phyloP scores from a whole-genome alignment of 1,284 basidiomycete genomes.

The Neonothopanus nambi region DNA sequence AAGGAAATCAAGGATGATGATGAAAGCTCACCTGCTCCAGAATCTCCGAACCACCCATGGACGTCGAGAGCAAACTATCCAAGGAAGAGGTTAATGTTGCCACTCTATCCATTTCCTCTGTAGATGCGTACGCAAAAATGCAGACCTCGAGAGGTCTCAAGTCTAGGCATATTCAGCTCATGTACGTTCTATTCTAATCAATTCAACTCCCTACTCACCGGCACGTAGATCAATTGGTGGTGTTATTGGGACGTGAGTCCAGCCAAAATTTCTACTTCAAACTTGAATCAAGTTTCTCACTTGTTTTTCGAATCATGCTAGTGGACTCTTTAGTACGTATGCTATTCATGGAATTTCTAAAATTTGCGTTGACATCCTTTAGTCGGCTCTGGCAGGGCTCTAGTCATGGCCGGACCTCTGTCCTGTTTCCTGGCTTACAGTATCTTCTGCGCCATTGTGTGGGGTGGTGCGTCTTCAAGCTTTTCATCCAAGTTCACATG shows the following conservation, averaged over 20 bases:
- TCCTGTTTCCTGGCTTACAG: conserved; percentile 16
- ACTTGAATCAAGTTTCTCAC: background rate
- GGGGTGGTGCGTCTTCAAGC: conserved; percentile 13
- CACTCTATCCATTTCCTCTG: background rate
- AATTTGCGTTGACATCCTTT: background rate
- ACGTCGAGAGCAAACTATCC: conserved; percentile 10
- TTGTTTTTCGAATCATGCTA: background rate
- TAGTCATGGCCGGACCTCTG: conserved; percentile 17
- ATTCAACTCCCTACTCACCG: background rate
- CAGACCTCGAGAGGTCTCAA: conserved; percentile 16
- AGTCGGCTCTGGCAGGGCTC: conserved; percentile 18
- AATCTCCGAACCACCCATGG: background rate
- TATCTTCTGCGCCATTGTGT: conserved; percentile 17
- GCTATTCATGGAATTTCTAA: background rate
- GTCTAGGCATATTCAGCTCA: conserved; percentile 18
- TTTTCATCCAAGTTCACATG: background rate
- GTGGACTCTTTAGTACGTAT: conserved; percentile 9
- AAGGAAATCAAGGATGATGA: too few species aligned
- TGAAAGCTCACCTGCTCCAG: background rate
- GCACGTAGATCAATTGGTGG: conserved; percentile 16
- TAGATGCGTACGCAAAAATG: conserved; percentile 8
- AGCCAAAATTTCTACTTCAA: too few species aligned
- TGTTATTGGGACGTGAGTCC: conserved; percentile 19
- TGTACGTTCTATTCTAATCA: conserved; percentile 5
- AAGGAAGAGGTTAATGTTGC: conserved; percentile 12